phyloP scores from a whole-genome alignment of 2,329 filamentous ascomycete genomes.

The Diaporthe australafricana region DNA sequence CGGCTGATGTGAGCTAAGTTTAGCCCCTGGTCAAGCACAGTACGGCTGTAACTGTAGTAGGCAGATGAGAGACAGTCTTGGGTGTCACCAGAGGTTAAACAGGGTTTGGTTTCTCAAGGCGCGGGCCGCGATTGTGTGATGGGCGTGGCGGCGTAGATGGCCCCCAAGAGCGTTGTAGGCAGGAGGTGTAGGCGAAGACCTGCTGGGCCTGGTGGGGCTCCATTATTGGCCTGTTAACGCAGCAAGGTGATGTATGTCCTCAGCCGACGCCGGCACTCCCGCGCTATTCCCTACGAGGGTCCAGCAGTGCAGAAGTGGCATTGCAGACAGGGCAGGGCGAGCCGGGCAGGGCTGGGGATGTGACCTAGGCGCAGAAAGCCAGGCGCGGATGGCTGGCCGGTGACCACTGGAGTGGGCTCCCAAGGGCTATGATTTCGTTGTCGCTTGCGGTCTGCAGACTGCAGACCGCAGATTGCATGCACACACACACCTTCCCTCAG shows the following conservation, averaged over 20 bases:
- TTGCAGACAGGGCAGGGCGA: constrained; percentile 13
- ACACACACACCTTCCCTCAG: neutral
- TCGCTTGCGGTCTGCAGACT: neutral
- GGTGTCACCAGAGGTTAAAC: neutral
- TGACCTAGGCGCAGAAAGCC: neutral
- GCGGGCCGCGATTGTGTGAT: constrained; percentile 23
- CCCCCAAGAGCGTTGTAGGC: constrained; percentile 7
- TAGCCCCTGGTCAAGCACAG: neutral
- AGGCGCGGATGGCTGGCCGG: constrained; percentile 4
- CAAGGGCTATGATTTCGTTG: neutral
- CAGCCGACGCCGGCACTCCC: constrained; percentile 16
- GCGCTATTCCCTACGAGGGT: constrained; percentile 4
- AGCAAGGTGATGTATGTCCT: neutral
- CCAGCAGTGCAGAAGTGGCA: constrained; percentile 8
- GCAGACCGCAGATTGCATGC: neutral
- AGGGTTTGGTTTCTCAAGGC: constrained; percentile 2
- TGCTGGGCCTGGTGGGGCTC: neutral
- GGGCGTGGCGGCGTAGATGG: neutral
- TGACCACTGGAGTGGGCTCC: neutral
- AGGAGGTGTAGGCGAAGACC: neutral
- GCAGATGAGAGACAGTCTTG: constrained; percentile 3
- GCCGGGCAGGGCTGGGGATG: constrained; percentile 5
- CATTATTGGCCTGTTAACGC: constrained; percentile 12
- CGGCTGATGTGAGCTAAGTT: constrained; percentile 24
- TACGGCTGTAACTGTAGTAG: neutral